phyloP scores from a whole-genome alignment of 129 eudicot genomes.

The Ambrosia artemisiifolia region DNA sequence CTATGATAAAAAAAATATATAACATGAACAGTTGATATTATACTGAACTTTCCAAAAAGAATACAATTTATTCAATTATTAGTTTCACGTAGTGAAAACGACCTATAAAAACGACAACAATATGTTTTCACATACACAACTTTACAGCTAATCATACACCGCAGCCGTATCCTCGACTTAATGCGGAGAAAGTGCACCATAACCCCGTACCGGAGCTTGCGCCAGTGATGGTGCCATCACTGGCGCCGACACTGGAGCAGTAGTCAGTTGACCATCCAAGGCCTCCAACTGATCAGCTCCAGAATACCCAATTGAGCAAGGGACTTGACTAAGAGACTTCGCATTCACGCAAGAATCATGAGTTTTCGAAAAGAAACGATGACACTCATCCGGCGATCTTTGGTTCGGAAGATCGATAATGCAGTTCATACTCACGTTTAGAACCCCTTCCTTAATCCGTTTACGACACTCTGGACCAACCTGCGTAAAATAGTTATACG shows the following conservation, averaged over 20 bases:
- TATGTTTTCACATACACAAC: background rate
- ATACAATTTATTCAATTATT: background rate
- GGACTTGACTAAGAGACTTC: background rate
- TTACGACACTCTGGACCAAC: constrained; percentile 39
- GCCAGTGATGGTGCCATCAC: too few species aligned
- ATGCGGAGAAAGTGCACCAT: constrained; percentile 2
- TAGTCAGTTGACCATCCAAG: background rate
- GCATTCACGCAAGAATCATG: background rate
- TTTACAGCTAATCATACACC: background rate
- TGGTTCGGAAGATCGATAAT: constrained; percentile 39
- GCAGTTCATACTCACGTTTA: constrained; percentile 50
- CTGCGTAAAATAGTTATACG: constrained; percentile 44
- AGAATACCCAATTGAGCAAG: background rate
- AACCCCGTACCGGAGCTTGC: background rate
- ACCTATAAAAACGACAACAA: background rate
- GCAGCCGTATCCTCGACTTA: background rate
- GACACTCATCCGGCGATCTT: constrained; percentile 42
- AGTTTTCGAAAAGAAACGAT: background rate
- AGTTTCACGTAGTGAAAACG: background rate
- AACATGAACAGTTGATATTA: background rate
- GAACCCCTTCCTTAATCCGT: constrained; percentile 15
- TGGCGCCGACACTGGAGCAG: background rate
- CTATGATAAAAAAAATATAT: too few species aligned
- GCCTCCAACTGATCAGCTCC: background rate
- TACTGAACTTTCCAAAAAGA: background rate